Evolutionary conservation across 2,329 filamentous ascomycete species (phyloP).

Genomic region (Xylariales sp.): DNA sequence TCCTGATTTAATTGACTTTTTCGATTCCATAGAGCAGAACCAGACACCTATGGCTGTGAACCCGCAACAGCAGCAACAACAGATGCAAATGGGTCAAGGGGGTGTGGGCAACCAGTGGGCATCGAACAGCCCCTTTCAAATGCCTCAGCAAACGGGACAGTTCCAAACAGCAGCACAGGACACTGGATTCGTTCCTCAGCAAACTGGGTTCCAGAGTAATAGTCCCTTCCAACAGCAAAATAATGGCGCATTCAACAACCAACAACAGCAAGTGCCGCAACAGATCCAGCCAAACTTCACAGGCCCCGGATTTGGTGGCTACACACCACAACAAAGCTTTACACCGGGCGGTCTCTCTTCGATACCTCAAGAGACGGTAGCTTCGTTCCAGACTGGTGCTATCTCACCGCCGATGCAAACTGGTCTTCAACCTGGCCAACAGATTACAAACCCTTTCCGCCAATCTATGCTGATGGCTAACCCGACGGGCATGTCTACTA

Average conservation of each 20-base stretch:
- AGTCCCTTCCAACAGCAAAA: conserved; percentile 39
- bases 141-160: conserved; percentile 28
- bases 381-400: conserved; percentile 45
- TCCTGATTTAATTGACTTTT: conserved; percentile 87
- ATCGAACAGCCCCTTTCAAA: conserved; percentile 27
- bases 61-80: conserved; percentile 32
- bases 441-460: conserved; percentile 87
- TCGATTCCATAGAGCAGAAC: conserved; percentile 87
- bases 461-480: conserved; percentile 74
- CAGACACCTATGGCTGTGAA: conserved; percentile 62
- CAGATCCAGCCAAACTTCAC: conserved; percentile 44
- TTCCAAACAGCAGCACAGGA: too few relatives aligned
- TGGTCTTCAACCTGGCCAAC: conserved; percentile 44
- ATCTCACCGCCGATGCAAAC: conserved; percentile 34
- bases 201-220: conserved; percentile 34
- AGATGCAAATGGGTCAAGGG: conserved; percentile 22
- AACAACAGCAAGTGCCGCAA: conserved; percentile 35
- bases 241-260: conserved; percentile 24
- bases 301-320: conserved; percentile 80
- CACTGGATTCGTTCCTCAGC: conserved; percentile 26
- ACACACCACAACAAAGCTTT: conserved; percentile 60
- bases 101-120: conserved; percentile 35
- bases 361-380: conserved; percentile 54
- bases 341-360: conserved; percentile 47
- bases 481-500: conserved; percentile 46